Evolutionary conservation across 495 filamentous ascomycete genomes (phyloP), one percentile per base, ranked within the genome.

Genomic region (Penicillium paxilli): DNA sequence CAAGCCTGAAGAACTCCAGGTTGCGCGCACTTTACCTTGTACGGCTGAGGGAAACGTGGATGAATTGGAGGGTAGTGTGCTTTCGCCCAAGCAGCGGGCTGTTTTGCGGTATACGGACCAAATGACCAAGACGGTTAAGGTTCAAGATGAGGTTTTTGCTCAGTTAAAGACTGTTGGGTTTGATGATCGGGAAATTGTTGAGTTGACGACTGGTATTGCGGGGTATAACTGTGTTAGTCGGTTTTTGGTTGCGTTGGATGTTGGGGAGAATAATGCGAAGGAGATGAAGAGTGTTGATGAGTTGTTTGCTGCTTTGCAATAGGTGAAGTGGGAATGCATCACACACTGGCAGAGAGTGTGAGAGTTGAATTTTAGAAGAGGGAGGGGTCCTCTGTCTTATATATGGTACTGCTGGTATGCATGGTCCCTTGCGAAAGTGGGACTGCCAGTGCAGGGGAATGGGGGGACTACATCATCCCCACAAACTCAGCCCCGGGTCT

Each of bases 151-250:
- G 32, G 78, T 84, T 11, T 91, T 91, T 73, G 81, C 63, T 20
- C 59, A 63, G 62, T 54, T 92, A 62, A 83, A 78, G 70, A 59
- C 52, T 3, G 71, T 61, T n/a, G 68, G 60, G 14, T 58, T 79
- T 44, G 87, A 86, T 57, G 73, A 70, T 14, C 83, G 90, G 22
- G 82, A 82, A 70, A 73, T 83, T 20, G 75, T 82, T 19, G 87
- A 90, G 73, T 70, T 92, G 57, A 90, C 87, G 47, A 85, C 88
- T 11, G 89, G 87, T 12, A 84, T 91, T 57, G 90, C 87, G 20
- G 84, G 83, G 23, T 95, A 96, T 65, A 95, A 95, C 64, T 92
- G 89, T 67, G 91, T 95, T 14, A 90, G 88, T 55, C 80, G 90
- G 22, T 89, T 96, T 57, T 66, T 95, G 58, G 90, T 96, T 11